Evolutionary conservation across 495 filamentous ascomycete genomes (phyloP).

Genomic region (Aspergillus campestris): DNA sequence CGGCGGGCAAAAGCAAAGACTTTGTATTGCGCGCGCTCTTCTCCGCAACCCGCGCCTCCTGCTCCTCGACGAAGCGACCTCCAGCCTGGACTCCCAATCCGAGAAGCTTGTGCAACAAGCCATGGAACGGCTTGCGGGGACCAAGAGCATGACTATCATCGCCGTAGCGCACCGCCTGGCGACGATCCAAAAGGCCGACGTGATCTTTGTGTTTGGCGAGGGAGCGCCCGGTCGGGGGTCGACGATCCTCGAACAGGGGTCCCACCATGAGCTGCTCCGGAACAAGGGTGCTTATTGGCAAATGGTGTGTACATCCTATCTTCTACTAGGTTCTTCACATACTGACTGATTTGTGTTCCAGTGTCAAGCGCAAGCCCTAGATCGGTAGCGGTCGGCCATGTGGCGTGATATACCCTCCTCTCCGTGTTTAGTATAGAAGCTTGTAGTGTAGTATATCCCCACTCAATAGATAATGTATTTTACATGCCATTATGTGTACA

Average conservation of each 20-base stretch:
- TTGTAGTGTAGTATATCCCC: too few relatives aligned
- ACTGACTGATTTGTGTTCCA: neutral
- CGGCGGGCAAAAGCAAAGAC: conserved; percentile 63
- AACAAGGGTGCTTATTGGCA: conserved; percentile 26
- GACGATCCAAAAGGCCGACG: conserved; percentile 63
- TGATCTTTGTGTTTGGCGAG: conserved; percentile 60
- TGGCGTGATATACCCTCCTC: too few relatives aligned
- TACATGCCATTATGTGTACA: too few relatives aligned
- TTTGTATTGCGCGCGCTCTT: conserved; percentile 61
- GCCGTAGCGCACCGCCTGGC: conserved; percentile 62
- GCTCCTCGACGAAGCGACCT: conserved; percentile 67
- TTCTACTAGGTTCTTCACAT: too few relatives aligned
- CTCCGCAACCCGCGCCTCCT: conserved; percentile 56
- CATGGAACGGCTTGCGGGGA: conserved; percentile 47
- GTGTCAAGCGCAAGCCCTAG: conserved; percentile 5
- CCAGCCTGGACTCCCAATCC: conserved; percentile 55
- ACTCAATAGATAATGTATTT: too few relatives aligned
- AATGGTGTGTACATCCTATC: conserved; percentile 18
- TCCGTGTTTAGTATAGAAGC: too few relatives aligned
- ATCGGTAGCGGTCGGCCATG: neutral
- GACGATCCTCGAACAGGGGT: conserved; percentile 17
- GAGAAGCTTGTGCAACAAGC: conserved; percentile 60
- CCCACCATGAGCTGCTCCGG: conserved; percentile 16
- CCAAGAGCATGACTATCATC: conserved; percentile 51
- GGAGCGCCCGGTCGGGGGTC: conserved; percentile 15